phyloP scores from a whole-genome alignment of 2,329 filamentous ascomycete genomes.

The Fusarium circinatum region DNA sequence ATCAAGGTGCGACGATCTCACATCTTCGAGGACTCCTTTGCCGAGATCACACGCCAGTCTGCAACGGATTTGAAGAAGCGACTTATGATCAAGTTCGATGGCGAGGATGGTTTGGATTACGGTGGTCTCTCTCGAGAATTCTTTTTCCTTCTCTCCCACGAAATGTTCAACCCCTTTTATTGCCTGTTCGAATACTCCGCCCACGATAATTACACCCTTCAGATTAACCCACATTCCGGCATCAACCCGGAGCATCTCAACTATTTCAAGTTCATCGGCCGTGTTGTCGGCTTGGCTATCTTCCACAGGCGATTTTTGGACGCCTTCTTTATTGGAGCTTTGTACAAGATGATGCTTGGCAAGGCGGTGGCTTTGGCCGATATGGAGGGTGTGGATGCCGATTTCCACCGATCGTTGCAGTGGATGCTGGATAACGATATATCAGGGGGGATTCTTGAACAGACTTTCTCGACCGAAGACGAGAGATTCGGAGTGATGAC shows the following conservation, averaged over 20 bases:
- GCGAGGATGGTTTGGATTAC: conserved; percentile 97
- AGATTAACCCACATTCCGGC: conserved; percentile 99
- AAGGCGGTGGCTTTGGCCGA: conserved; percentile 92
- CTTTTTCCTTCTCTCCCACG: conserved; percentile 98
- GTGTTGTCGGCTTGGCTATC: conserved; percentile 95
- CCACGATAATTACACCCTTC: conserved; percentile 99
- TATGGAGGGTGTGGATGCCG: conserved; percentile 99
- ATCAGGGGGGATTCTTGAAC: conserved; percentile 87
- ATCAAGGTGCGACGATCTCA: conserved; percentile 97
- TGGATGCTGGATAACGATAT: conserved; percentile 99
- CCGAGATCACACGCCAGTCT: conserved; percentile 96
- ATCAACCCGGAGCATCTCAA: conserved; percentile 99
- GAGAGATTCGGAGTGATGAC: conserved; percentile 95
- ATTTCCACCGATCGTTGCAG: conserved; percentile 94
- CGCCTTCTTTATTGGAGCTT: conserved; percentile 97
- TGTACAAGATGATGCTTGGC: conserved; percentile 99
- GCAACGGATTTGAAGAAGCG: conserved; percentile 97
- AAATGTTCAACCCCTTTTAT: conserved; percentile 99
- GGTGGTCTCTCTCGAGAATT: conserved; percentile 98
- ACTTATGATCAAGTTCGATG: conserved; percentile 99
- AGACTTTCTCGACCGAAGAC: conserved; percentile 97
- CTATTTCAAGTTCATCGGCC: conserved; percentile 99
- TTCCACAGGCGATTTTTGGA: conserved; percentile 98
- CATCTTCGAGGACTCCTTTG: conserved; percentile 99
- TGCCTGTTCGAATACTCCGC: conserved; percentile 99